These are phyloP conservation scores for Aspergillus fumigatiaffinis DNA, from an alignment of 2,329 filamentous ascomycete genomes.

Conservation along the genomic window DNA sequence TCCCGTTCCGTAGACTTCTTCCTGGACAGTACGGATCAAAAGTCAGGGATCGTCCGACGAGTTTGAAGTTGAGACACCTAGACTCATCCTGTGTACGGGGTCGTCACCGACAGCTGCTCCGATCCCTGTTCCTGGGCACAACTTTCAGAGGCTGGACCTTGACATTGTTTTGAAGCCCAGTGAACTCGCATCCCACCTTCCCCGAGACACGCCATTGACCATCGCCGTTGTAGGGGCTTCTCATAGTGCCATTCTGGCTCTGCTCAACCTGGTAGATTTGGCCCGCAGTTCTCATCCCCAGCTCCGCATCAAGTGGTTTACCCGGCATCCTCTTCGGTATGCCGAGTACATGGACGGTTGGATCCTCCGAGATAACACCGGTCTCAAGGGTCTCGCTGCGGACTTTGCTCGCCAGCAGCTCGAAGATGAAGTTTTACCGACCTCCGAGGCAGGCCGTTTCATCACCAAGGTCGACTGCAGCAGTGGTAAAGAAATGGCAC, in stretches of 20 bases:
- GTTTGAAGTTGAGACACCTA: constrained; percentile 36
- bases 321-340: constrained; percentile 57
- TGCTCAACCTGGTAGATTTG: constrained; percentile 57
- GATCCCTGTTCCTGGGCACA: constrained; percentile 40
- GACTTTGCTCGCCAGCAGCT: constrained; percentile 57
- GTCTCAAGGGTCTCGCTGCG: constrained; percentile 59
- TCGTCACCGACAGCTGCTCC: constrained; percentile 47
- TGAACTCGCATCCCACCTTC: constrained; percentile 42
- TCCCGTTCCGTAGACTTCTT: constrained; percentile 17
- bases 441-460: constrained; percentile 45
- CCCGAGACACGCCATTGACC: constrained; percentile 33
- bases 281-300: constrained; percentile 49
- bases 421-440: constrained; percentile 48
- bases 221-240: constrained; percentile 60
- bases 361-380: constrained; percentile 63
- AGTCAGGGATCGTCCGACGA: constrained; percentile 24
- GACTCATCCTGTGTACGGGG: constrained; percentile 58
- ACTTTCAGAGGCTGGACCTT: constrained; percentile 47
- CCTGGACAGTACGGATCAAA: constrained; percentile 33
- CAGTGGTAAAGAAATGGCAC: constrained; percentile 40
- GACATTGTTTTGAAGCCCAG: constrained; percentile 56
- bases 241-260: constrained; percentile 60
- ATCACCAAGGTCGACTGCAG: constrained; percentile 47
- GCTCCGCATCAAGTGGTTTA: constrained; percentile 60
- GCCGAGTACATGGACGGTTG: constrained; percentile 60